Base-by-base conservation (phyloP, 1,284 basidiomycete species). In the Cutaneotrichosporon mucoides region DNA sequence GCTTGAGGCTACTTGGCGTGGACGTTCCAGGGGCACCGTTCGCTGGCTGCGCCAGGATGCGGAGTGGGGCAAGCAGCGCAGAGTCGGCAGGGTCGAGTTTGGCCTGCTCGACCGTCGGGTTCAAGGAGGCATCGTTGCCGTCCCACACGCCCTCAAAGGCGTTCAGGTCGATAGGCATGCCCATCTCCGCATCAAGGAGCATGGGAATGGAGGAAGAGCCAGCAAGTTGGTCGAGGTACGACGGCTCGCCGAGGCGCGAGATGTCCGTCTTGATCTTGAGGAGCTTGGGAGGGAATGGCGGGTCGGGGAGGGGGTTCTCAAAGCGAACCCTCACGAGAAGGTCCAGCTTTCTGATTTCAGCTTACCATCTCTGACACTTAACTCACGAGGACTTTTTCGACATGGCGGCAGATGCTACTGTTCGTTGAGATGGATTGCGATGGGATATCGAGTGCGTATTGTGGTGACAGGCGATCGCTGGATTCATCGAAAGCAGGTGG, bases 281-380 rank as follows among this genome's bases (percentile, higher is more conserved):
- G 13, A 96, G 81, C 78, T 95, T 95, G 42, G 93, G 92, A 11
- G 93, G 92, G 81, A 90, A 96, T 80, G 93, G 92, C 41, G 94
- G 93, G 9, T 92, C 82, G 3, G 93, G 93, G 3, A 97, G 84
- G 4, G 92, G 92, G 79, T 97, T 95, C 51, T 87, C 84, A 77
- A 93, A 96, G 13, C 94, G 88, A 34, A 95, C 92, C 57, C 90
- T 86, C 56, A 95, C 90, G 57, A 96, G 82, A 42, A 97, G 84
- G 76, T 96, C 92, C 50, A 66, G 64, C 52, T 72, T 72, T 48
- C 68, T 69, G 60, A 34, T 43, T 50, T 44, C 38, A 55, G 44
- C 38, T 2, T 4, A 7, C 6, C 3, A 9, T 11, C 6, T 6
- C 4, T 8, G n/a, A 9, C 7, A 10, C 13, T 9, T 4, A 10